These are phyloP conservation scores for Metschnikowia henanensis DNA, from an alignment of 805 yeast species.

Conservation along the genomic window DNA sequence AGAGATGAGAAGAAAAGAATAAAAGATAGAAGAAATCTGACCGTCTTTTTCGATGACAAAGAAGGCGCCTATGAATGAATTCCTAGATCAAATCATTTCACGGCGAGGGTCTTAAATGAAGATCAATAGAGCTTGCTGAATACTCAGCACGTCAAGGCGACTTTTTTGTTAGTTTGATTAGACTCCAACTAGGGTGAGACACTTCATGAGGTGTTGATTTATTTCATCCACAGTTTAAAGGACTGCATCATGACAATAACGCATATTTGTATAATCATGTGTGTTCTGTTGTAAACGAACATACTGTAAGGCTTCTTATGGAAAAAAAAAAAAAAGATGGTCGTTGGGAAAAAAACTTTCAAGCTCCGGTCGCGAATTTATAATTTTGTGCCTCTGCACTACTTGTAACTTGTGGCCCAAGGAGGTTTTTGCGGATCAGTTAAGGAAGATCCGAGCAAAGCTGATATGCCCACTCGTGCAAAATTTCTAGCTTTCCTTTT, in stretches of 20 bases:
- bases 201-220: slow-evolving; percentile 47
- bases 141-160: too few relatives aligned
- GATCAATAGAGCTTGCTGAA: too few relatives aligned
- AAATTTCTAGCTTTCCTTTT: slow-evolving; percentile 7
- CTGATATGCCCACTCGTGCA: slow-evolving; percentile 14
- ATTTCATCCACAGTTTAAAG: slow-evolving; percentile 42
- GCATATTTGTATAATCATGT: slow-evolving; percentile 36
- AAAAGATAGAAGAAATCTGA: too few relatives aligned
- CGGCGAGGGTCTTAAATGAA: too few relatives aligned
- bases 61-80: too few relatives aligned
- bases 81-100: too few relatives aligned
- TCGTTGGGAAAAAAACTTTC: neutral
- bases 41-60: too few relatives aligned
- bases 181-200: neutral
- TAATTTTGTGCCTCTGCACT: slow-evolving; percentile 3
- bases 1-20: too few relatives aligned
- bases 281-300: slow-evolving; percentile 4
- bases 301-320: slow-evolving; percentile 9
- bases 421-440: too few relatives aligned
- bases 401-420: too few relatives aligned
- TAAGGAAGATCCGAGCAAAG: slow-evolving; percentile 4
- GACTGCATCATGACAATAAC: slow-evolving; percentile 50
- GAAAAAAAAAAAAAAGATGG: neutral
- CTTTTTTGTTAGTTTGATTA: too few relatives aligned
- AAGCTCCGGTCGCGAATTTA: neutral